Conservation (phyloP, 164 flowering plant genomes). For the Houttuynia cordata region DNA sequence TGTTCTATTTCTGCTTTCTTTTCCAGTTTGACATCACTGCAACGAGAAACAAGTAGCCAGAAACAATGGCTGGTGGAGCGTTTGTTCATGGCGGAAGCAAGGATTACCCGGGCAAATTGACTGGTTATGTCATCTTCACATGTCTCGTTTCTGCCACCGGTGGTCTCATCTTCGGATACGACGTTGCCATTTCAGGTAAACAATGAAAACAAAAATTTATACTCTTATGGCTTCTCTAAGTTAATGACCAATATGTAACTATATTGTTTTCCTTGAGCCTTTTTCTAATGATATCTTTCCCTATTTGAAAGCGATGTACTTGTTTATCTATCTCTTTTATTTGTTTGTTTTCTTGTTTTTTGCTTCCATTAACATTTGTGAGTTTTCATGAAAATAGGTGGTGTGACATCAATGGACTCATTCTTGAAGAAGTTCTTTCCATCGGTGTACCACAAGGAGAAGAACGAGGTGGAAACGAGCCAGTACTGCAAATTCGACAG, state of each 20-base stretch:
- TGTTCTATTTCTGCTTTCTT: no score
- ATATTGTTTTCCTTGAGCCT: not conserved
- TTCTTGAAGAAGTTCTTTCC: no score
- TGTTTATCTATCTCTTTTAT: not conserved
- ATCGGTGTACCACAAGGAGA: no score
- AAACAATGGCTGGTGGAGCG: constrained; percentile 18
- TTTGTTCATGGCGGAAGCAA: constrained; percentile 9
- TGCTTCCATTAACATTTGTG: no score
- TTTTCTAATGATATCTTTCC: not conserved
- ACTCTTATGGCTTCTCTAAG: no score
- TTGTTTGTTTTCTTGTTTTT: no score
- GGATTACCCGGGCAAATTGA: constrained; percentile 14
- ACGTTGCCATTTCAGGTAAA: constrained; percentile 24
- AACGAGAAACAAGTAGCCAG: no score
- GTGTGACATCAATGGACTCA: constrained; percentile 26
- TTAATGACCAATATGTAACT: no score
- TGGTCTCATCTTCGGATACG: constrained; percentile 30
- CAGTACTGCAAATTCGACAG: no score
- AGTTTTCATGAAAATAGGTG: constrained; percentile 10
- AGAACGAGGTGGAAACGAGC: no score
- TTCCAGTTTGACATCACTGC: no score
- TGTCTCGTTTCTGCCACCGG: constrained; percentile 27
- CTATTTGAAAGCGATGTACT: not conserved
- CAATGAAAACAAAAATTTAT: not conserved
- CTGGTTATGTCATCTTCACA: constrained; percentile 15